phyloP scores from a whole-genome alignment of 352 stramenopile species.

The Globisporangium paddicum region DNA sequence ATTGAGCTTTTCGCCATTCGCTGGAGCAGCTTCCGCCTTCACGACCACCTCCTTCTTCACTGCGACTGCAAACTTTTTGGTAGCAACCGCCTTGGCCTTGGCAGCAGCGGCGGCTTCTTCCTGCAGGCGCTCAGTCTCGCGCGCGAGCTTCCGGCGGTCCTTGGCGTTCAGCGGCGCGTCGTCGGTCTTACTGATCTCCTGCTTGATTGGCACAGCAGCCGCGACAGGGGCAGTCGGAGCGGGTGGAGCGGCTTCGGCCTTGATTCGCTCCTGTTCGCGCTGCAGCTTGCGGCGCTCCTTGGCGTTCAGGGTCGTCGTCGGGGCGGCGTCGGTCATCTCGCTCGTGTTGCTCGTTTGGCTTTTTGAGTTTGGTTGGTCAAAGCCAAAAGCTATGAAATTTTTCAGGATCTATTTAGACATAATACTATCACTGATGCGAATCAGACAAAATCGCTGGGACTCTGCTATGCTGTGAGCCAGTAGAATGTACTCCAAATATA shows the following conservation, averaged over 20 bases:
- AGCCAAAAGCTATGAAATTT: no score
- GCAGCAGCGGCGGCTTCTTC: background rate
- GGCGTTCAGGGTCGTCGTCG: slow-evolving; percentile 46
- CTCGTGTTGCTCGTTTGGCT: background rate
- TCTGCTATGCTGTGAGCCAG: no score
- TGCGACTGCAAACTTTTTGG: background rate
- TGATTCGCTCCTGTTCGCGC: slow-evolving; percentile 42
- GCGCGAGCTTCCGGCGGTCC: slow-evolving; percentile 24
- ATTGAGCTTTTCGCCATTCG: slow-evolving; percentile 24
- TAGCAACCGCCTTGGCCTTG: background rate
- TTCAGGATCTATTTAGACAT: no score
- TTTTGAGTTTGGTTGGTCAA: slow-evolving; percentile 1
- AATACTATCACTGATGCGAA: no score
- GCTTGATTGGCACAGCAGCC: slow-evolving; percentile 6
- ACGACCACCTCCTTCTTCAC: background rate
- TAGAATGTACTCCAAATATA: no score
- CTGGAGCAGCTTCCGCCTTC: slow-evolving; percentile 6
- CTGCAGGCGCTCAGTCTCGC: slow-evolving; percentile 9
- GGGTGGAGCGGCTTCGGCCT: slow-evolving; percentile 3
- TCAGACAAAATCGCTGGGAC: no score
- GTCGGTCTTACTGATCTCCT: background rate
- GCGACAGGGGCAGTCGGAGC: slow-evolving; percentile 1
- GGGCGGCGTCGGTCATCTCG: background rate
- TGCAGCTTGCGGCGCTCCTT: slow-evolving; percentile 76
- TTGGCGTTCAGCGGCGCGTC: slow-evolving; percentile 31